A percentile compares a stretch with the other conserved stretches of the same genome.
phyloP scores from a whole-genome alignment of 345 rosid genomes.

The Syzygium grande region DNA sequence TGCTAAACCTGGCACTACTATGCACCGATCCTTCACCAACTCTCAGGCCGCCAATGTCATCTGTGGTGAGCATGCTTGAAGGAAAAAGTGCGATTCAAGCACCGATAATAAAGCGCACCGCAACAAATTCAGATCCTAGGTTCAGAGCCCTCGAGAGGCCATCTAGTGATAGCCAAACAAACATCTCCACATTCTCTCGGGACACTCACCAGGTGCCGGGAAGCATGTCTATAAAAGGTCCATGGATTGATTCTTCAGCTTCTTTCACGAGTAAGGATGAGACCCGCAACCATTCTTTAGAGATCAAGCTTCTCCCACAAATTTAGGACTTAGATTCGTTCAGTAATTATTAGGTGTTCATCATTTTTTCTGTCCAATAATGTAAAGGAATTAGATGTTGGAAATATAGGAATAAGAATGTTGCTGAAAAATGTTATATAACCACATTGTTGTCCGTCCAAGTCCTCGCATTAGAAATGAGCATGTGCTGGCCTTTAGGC shows the following conservation, averaged over 20 bases:
- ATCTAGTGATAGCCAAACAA: conserved; percentile 56
- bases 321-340: neutral
- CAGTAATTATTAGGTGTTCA: neutral
- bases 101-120: conserved; percentile 50
- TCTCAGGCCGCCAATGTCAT: conserved; percentile 78
- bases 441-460: neutral
- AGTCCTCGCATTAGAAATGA: neutral
- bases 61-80: conserved; percentile 74
- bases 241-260: conserved; percentile 51
- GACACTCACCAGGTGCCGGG: conserved; percentile 26
- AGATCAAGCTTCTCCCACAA: conserved; percentile 17
- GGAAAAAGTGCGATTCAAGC: conserved; percentile 69
- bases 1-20: conserved; percentile 63
- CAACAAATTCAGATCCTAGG: conserved; percentile 42
- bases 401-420: neutral
- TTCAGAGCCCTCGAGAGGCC: conserved; percentile 70
- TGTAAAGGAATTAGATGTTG: neutral
- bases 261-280: conserved; percentile 30
- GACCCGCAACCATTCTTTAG: conserved; percentile 13
- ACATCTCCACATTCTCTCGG: conserved; percentile 26
- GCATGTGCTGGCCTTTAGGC: neutral
- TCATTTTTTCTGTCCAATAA: neutral
- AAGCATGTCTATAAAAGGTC: conserved; percentile 50
- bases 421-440: neutral
- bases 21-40: conserved; percentile 95